Conservation (phyloP, 2,329 filamentous ascomycete species). For the Sporothrix globosa region DNA sequence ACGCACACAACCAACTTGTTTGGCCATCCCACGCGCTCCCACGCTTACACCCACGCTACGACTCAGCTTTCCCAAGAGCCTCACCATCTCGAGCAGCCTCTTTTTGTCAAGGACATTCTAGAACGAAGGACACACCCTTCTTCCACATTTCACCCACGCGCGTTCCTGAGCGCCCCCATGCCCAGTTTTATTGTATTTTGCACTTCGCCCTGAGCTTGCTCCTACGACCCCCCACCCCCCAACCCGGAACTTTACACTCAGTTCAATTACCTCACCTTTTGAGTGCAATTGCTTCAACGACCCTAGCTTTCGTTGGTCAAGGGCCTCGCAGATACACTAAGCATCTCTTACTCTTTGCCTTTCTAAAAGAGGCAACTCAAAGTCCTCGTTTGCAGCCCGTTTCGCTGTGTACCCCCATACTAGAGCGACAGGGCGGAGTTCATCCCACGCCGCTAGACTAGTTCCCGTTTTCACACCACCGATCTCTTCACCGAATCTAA, state of each 20-base stretch:
- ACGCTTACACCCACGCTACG: slow-evolving; percentile 35
- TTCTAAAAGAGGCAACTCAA: slow-evolving; percentile 14
- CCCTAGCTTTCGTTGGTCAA: slow-evolving; percentile 20
- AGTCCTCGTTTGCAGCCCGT: slow-evolving; percentile 37
- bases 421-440: slow-evolving; percentile 15
- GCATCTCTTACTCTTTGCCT: slow-evolving; percentile 33
- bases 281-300: slow-evolving; percentile 1
- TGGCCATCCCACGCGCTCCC: slow-evolving; percentile 34
- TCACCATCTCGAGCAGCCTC: slow-evolving; percentile 29
- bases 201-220: slow-evolving; percentile 37
- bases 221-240: slow-evolving; percentile 36
- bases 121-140: not conserved
- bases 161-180: slow-evolving; percentile 8
- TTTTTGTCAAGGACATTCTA: slow-evolving; percentile 16
- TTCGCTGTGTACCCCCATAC: slow-evolving; percentile 9
- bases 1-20: slow-evolving; percentile 28
- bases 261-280: not conserved
- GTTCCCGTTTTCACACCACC: slow-evolving; percentile 26
- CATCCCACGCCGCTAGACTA: slow-evolving; percentile 34
- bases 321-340: slow-evolving; percentile 14
- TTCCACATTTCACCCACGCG: slow-evolving; percentile 11
- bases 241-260: slow-evolving; percentile 11
- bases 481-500: slow-evolving; percentile 32
- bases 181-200: not conserved
- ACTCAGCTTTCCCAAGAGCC: slow-evolving; percentile 31